These are phyloP conservation scores for Pseudogymnoascus sp. DNA, from an alignment of 2,329 filamentous ascomycete species.

Conservation along the genomic window DNA sequence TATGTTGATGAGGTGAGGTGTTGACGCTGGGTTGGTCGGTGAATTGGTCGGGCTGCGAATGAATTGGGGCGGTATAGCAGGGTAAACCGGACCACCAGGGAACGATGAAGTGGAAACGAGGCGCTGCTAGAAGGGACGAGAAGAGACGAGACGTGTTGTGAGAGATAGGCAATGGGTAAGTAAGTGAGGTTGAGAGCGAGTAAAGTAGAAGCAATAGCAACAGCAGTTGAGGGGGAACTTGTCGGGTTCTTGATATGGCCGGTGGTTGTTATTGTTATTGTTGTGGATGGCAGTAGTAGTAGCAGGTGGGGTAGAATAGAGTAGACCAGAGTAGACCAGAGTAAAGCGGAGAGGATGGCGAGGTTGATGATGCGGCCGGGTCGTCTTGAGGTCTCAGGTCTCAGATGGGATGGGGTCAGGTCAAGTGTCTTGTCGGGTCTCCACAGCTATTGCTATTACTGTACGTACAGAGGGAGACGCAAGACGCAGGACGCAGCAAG, in stretches of 20 bases:
- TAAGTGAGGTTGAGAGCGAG: background rate
- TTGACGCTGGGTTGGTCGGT: background rate
- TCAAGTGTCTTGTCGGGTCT: background rate
- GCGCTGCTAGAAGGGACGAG: background rate
- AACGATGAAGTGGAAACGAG: background rate
- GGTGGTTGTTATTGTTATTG: background rate
- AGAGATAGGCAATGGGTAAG: background rate
- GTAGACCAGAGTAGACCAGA: background rate
- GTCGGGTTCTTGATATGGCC: background rate
- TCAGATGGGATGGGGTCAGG: background rate
- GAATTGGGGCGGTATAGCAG: constrained; percentile 3
- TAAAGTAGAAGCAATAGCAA: background rate
- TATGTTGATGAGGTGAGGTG: background rate
- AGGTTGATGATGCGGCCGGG: constrained; percentile 6
- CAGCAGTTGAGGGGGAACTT: background rate
- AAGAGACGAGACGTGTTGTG: background rate
- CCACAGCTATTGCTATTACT: background rate
- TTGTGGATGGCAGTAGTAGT: background rate
- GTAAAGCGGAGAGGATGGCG: background rate
- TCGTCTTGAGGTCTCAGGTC: background rate
- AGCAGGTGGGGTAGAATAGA: background rate
- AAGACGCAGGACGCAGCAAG: background rate
- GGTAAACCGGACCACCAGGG: background rate
- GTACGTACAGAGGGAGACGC: background rate
- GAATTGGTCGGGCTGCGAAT: background rate